phyloP scores from a whole-genome alignment of 345 rosid species.

The Bruguiera gymnorhiza region DNA sequence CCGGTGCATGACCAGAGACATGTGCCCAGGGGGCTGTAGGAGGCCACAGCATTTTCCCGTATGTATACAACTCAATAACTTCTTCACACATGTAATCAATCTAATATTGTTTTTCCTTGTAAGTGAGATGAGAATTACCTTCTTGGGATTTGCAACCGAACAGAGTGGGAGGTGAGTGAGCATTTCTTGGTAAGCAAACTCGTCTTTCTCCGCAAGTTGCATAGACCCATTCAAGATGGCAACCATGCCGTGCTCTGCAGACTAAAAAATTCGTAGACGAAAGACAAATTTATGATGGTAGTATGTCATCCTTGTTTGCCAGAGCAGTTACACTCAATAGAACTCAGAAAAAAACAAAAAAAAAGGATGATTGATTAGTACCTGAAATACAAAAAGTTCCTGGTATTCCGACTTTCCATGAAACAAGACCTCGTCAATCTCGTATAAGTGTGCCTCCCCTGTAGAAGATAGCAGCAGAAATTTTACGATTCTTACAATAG shows the following conservation, averaged over 20 bases:
- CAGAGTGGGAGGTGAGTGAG: slow-evolving; percentile 81
- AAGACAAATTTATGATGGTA: no score
- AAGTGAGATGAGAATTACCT: slow-evolving; percentile 31
- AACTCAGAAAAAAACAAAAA: no score
- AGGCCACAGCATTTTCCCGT: no score
- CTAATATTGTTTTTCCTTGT: no score
- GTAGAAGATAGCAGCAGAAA: neutral
- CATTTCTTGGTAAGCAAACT: slow-evolving; percentile 76
- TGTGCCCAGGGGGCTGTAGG: no score
- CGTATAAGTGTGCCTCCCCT: slow-evolving; percentile 18
- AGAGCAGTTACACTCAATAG: no score
- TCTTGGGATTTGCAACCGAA: slow-evolving; percentile 65
- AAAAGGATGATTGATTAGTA: neutral
- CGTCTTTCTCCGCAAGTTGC: slow-evolving; percentile 77
- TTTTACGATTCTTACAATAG: no score
- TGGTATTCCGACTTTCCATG: slow-evolving; percentile 20
- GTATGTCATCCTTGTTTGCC: no score
- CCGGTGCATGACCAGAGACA: no score
- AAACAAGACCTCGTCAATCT: slow-evolving; percentile 20
- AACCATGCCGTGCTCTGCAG: slow-evolving; percentile 65
- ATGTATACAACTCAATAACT: neutral
- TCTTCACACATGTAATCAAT: neutral
- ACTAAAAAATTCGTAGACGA: slow-evolving; percentile 29
- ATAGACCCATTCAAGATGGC: slow-evolving; percentile 65
- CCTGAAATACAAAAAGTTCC: slow-evolving; percentile 19